Base-by-base conservation (phyloP, 2,329 filamentous ascomycete genomes). In the Bipolaris cookei region DNA sequence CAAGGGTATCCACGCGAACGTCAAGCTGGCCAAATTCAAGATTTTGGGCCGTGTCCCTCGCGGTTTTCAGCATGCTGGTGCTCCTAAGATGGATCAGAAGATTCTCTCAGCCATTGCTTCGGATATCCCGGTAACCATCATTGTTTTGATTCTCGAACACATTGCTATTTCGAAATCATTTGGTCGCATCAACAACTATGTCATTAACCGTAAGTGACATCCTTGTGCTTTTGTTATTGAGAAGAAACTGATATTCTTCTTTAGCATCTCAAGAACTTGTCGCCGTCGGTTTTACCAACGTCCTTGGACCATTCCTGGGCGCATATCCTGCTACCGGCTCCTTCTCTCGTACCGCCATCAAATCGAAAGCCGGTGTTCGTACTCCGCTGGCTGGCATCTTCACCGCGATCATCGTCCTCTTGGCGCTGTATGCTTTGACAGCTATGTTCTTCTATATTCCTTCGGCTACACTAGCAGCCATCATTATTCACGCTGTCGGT, bases 91-190 rank as follows among this genome's bases (percentile, higher is more conserved):
- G 58, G 86, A 90, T 63, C 77, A 76, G 0, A 76, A 82, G 0
- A 85, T 97, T 49, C 84, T 97, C 70, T 82, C 80, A 1, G 79
- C 86, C 0, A 92, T 96, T 70, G 82, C 84, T 1, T 81, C 82
- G 41, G 84, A 97, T 62, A 81, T 98, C 3, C 95, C 95, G 0
- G 90, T 90, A 6, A 89, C 90, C 0, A 88, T 97, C 50, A 96
- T 98, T 64, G 93, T 99, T n/a, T 83, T 98, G 55, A 83, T 98
- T 34, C 96, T 98, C 59, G 95, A 98, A 77, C 94, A 98, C 74
- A 97, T 98, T 68, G 92, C 94, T 45, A 97, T 98, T 62, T 92
- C 93, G 16, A 99, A 98, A 76, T 97, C 94, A 0, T 98, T 99
- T 66, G 95, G 95, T 8, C 86, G 94, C 57, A 86, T 97, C 68